Base-by-base conservation (phyloP, 768 basidiomycete species). In the Lepiota brunneoincarnata region DNA sequence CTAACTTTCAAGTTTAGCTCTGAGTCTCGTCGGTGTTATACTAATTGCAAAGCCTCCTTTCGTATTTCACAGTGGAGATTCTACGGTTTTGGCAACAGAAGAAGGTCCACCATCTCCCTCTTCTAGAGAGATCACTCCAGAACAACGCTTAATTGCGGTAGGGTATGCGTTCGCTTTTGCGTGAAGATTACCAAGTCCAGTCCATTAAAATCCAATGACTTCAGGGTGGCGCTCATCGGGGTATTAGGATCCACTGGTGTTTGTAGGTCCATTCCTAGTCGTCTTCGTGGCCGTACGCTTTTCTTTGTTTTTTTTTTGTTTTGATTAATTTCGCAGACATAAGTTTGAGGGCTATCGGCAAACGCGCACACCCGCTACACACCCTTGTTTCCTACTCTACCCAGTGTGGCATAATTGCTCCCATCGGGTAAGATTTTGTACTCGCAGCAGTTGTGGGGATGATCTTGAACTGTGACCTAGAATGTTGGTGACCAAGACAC, bases 21-120 rank as follows among this genome's bases (percentile, higher is more conserved):
- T 79, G 42, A 87, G 89, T 66, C 75, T 95, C 26, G 39, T 79
- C 7, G 93, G 93, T 0, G 91, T 93, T 7, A 65, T 94, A 14
- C 73, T 93, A 6, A 91, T 97, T 45, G 89, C 92, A 7, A 76
- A 90, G 35, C 93, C 93, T 0, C 70, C 77, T 0, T 82, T 84
- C 48, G 59, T 97, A 6, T 95, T 97, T 59, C 87, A 86, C 6
- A 10, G 24, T 14, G 21, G 14, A 7, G 21, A 46, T n/a, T 14
- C 38, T n/a, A 35, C 46, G 24, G n/a, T 56, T 7, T 37, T 14
- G 6, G 24, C 43, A 18, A 17, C 39, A 23, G 52, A 37, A 14
- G 36, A 39, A n/a, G n/a, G n/a, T 4, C 18, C 20, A 10, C 31
- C 55, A 11, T 17, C 67, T 74, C 61, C 68, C 31, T 23, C 51